Base-by-base conservation (phyloP, 2,329 filamentous ascomycete species). In the Colletotrichum abscissum region DNA sequence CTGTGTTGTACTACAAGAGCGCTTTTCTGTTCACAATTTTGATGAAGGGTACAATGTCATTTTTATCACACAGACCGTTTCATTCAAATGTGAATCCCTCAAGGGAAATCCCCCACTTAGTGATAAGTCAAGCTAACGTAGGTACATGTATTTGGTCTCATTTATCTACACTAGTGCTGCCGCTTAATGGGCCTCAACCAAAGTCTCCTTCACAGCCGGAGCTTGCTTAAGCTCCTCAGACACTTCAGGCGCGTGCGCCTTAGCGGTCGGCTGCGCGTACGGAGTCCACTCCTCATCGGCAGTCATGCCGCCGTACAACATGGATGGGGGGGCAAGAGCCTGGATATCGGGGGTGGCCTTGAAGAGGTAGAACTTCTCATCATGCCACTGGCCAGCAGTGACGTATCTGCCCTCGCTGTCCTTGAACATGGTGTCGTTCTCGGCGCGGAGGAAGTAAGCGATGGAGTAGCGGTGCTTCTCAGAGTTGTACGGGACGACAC, bases 371-470 rank as follows among this genome's bases (percentile, higher is more conserved):
- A 73, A 73, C 82, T 88, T 89, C 81, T 88, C 82, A 78, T 88
- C 86, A 77, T 88, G 87, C 86, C 86, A 88, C 81, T 88, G 83
- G 62, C 84, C 84, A 54, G 88, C 87, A 11, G 88, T 88, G 74
- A 90, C 83, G 75, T 84, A 84, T 56, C 87, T 82, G 70, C 88
- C 88, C 82, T 88, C 86, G 75, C 84, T 85, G 80, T 90, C 88
- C 60, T 83, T 83, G 79, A 90, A 89, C 83, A 87, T 86, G 77
- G 86, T 86, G 77, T 88, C 87, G 79, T 90, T 84, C 82, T 90
- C 87, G 65, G 88, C 86, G 46, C 88, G 84, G 64, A 90, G 82
- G 82, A 90, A 90, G 80, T 90, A 90, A 16, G 88, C 88, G 74
- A 90, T 88, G 11, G 86, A 88, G 84, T 90, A 90, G 69, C 88